Percentiles rank a stretch among this genome's conserved stretches.
These are phyloP conservation scores for Agroathelia rolfsii DNA, from an alignment of 1,284 basidiomycete genomes.

Conservation along the genomic window DNA sequence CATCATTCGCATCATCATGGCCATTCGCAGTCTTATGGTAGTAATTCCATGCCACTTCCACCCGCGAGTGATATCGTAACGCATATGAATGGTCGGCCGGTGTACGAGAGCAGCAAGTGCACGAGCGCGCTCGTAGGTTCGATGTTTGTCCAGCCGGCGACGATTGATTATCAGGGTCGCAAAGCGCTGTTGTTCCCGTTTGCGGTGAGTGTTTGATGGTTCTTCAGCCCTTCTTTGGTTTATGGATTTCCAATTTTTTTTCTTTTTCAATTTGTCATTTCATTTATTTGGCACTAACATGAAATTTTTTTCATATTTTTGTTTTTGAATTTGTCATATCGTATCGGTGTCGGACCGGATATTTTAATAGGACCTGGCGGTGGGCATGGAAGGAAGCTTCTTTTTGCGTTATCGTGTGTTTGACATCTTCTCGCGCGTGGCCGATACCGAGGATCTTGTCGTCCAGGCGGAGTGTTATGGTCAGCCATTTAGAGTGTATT, in stretches of 20 bases:
- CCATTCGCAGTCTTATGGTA: constrained; percentile 11
- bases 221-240: too few species aligned
- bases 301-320: constrained; percentile 6
- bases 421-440: constrained; percentile 23
- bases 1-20: neutral
- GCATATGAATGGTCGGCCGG: constrained; percentile 25
- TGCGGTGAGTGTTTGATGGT: constrained; percentile 45
- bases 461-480: constrained; percentile 31
- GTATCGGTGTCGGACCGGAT: constrained; percentile 8
- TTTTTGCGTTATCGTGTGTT: constrained; percentile 16
- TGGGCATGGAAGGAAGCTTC: constrained; percentile 11
- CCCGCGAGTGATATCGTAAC: constrained; percentile 29
- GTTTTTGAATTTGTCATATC: constrained; percentile 6
- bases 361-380: constrained; percentile 3
- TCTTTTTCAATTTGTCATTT: too few species aligned
- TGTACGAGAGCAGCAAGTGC: constrained; percentile 41
- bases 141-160: constrained; percentile 52
- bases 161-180: constrained; percentile 47
- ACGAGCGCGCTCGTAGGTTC: constrained; percentile 50
- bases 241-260: constrained; percentile 6
- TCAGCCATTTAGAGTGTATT: constrained; percentile 31
- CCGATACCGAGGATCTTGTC: constrained; percentile 14
- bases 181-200: constrained; percentile 65
- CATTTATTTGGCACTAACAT: too few species aligned
- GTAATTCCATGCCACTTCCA: too few species aligned